Percentiles rank a stretch among this genome's conserved stretches.
Evolutionary conservation across 441 rosid genomes (phyloP).

Genomic region (Arabidopsis hybrid): DNA sequence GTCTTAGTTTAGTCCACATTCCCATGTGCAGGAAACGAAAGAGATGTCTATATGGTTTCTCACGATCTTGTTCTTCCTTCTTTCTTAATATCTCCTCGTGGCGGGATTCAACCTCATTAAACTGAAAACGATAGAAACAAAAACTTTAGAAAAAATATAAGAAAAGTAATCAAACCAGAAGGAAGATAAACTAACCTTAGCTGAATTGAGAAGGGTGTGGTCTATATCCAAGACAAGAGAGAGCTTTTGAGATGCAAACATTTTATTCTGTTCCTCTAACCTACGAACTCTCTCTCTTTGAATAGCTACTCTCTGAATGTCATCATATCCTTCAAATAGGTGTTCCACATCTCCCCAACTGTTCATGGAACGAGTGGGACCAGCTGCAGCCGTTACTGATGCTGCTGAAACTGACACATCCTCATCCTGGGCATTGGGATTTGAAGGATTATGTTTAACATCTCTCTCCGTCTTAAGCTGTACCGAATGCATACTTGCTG

Average conservation of each 20-base stretch:
- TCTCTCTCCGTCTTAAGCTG: slow-evolving; percentile 51
- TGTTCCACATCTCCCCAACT: slow-evolving; percentile 94
- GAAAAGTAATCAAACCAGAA: slow-evolving; percentile 8
- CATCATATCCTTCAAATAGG: slow-evolving; percentile 92
- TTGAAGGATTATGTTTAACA: slow-evolving; percentile 46
- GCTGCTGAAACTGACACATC: slow-evolving; percentile 47
- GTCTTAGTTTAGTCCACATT: slow-evolving; percentile 99
- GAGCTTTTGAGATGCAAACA: slow-evolving; percentile 89
- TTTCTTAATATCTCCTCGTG: slow-evolving; percentile 90
- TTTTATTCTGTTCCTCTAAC: slow-evolving; percentile 93
- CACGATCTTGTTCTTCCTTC: slow-evolving; percentile 98
- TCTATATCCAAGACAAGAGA: slow-evolving; percentile 98
- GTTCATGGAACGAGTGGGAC: slow-evolving; percentile 54
- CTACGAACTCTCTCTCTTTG: slow-evolving; percentile 94
- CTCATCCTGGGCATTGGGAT: slow-evolving; percentile 48
- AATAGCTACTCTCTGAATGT: slow-evolving; percentile 88
- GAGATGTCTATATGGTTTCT: slow-evolving; percentile 83
- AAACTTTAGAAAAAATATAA: slow-evolving; percentile 20
- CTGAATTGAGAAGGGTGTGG: slow-evolving; percentile 99
- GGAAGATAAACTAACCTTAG: slow-evolving; percentile 64
- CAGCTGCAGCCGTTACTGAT: slow-evolving; percentile 50
- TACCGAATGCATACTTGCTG: slow-evolving; percentile 50
- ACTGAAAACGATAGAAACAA: slow-evolving; percentile 53
- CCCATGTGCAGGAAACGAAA: slow-evolving; percentile 95
- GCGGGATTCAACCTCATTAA: slow-evolving; percentile 81